Conservation (phyloP, 306 rosid genomes). For the Dryas octopetala region DNA sequence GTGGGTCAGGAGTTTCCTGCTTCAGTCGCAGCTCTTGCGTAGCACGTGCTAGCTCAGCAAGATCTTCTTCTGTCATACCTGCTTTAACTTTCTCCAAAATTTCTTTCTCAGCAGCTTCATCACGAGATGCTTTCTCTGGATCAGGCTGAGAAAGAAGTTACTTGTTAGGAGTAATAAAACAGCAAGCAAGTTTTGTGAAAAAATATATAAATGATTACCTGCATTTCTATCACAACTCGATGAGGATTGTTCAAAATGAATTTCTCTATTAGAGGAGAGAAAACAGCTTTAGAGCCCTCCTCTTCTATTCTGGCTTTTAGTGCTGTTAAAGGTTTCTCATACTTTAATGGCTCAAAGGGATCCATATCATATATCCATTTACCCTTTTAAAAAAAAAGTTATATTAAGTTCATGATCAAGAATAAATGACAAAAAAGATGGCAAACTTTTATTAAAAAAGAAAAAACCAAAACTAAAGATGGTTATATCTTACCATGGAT, state of each 20-base stretch:
- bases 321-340: constrained; percentile 83
- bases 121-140: constrained; percentile 82
- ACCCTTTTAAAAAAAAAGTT: constrained; percentile 51
- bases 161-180: constrained; percentile 5
- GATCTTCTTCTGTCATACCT: constrained; percentile 86
- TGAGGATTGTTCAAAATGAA: constrained; percentile 84
- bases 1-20: constrained; percentile 97
- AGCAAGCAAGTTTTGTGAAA: background rate
- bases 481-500: constrained; percentile 68
- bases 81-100: constrained; percentile 68
- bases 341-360: constrained; percentile 93
- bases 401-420: constrained; percentile 13
- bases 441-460: constrained; percentile 15
- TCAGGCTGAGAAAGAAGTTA: constrained; percentile 70
- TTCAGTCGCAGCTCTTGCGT: constrained; percentile 78
- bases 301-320: constrained; percentile 80
- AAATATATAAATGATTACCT: constrained; percentile 49
- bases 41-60: constrained; percentile 81
- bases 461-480: constrained; percentile 13
- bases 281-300: constrained; percentile 87
- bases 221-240: constrained; percentile 90
- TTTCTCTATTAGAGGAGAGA: constrained; percentile 87
- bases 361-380: constrained; percentile 98
- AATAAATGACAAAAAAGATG: background rate
- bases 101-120: constrained; percentile 80